Percentiles rank a stretch among this genome's conserved stretches.
Conservation (phyloP, 2,329 filamentous ascomycete species). For the Xylariaceae sp. region DNA sequence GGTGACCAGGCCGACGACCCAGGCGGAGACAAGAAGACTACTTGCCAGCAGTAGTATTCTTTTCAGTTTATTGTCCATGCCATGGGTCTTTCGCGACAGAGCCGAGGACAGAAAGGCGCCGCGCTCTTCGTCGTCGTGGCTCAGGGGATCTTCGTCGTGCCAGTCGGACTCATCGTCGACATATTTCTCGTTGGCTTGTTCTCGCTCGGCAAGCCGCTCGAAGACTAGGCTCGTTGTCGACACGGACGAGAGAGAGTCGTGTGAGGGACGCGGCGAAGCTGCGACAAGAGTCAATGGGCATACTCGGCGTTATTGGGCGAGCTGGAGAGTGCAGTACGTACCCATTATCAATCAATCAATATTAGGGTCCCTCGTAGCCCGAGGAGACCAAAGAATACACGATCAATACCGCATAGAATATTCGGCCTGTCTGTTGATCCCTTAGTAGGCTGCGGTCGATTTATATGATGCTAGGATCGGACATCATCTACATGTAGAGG, state of each 20-base stretch:
- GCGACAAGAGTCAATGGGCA: not conserved
- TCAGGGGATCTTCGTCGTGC: conserved; percentile 45
- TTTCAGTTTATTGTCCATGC: conserved; percentile 64
- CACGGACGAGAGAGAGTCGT: conserved; percentile 66
- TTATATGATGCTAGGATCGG: too few relatives aligned
- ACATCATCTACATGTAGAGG: too few relatives aligned
- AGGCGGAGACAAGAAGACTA: conserved; percentile 59
- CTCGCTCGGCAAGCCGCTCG: conserved; percentile 64
- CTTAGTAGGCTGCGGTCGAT: too few relatives aligned
- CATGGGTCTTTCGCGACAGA: conserved; percentile 40
- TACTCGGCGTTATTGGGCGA: too few relatives aligned
- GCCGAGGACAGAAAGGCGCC: conserved; percentile 49
- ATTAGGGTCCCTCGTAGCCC: too few relatives aligned
- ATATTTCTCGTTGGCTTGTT: conserved; percentile 30
- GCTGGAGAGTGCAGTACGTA: too few relatives aligned
- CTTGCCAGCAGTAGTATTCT: conserved; percentile 59
- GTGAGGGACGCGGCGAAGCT: conserved; percentile 41
- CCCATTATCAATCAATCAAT: too few relatives aligned
- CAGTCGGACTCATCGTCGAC: conserved; percentile 33
- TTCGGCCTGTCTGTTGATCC: too few relatives aligned
- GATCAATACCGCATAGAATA: too few relatives aligned
- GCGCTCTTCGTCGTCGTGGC: conserved; percentile 40
- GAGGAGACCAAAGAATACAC: too few relatives aligned
- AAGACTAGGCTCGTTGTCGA: conserved; percentile 82
- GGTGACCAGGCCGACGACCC: conserved; percentile 63